Evolutionary conservation across 2,329 filamentous ascomycete species (phyloP).

Genomic region (Dothistroma septosporum): DNA sequence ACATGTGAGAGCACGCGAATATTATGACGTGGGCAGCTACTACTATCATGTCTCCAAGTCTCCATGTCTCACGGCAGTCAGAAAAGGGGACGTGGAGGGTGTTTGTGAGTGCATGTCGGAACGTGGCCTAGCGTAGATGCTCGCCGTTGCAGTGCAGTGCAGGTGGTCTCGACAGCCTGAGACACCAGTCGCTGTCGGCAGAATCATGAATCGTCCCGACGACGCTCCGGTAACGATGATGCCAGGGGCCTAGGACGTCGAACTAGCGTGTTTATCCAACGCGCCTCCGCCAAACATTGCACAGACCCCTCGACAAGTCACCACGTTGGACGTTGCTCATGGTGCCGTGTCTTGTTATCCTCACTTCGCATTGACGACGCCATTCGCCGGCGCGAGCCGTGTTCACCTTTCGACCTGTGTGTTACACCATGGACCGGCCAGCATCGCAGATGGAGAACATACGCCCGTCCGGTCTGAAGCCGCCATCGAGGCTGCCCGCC

Average conservation of each 20-base stretch:
- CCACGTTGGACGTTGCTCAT: not conserved
- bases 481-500: constrained; percentile 30
- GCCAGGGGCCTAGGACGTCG: too few relatives aligned
- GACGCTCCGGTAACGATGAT: too few relatives aligned
- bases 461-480: constrained; percentile 32
- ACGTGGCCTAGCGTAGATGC: too few relatives aligned
- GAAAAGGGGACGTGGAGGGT: not conserved
- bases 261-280: not conserved
- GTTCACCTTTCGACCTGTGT: not conserved
- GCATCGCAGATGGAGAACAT: constrained; percentile 32
- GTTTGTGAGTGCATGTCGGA: not conserved
- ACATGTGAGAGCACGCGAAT: not conserved
- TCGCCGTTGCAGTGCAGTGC: too few relatives aligned
- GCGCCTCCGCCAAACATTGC: not conserved
- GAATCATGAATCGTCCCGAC: too few relatives aligned
- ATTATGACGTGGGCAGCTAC: too few relatives aligned
- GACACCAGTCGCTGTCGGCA: too few relatives aligned
- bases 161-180: too few relatives aligned
- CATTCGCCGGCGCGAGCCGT: not conserved
- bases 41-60: too few relatives aligned
- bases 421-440: constrained; percentile 31
- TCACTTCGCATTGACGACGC: constrained; percentile 3
- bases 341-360: not conserved
- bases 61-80: not conserved
- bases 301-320: not conserved